Evolutionary conservation across 1,284 basidiomycete species (phyloP).

Genomic region (Ceratobasidium papillatum): DNA sequence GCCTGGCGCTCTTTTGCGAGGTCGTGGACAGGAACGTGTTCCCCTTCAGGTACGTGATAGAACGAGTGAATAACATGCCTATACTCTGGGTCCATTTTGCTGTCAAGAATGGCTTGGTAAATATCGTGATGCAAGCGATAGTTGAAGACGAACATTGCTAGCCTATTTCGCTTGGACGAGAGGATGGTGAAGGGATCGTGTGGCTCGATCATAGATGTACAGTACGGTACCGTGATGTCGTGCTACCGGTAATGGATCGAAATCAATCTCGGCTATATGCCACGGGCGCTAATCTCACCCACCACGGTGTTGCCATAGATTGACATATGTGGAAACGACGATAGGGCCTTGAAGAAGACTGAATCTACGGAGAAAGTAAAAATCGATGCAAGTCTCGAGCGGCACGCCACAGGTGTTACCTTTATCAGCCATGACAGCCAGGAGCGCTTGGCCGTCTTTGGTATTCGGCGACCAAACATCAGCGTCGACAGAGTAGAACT

Average conservation of each 20-base stretch:
- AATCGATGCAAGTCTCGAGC: not conserved
- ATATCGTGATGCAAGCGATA: not conserved
- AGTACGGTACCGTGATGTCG: constrained; percentile 83
- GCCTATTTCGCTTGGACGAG: constrained; percentile 58
- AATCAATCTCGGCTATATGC: not conserved
- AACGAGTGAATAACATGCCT: constrained; percentile 64
- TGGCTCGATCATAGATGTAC: constrained; percentile 76
- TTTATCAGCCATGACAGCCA: too few species aligned
- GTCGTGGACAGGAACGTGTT: constrained; percentile 23
- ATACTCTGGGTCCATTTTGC: constrained; percentile 66
- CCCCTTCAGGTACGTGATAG: constrained; percentile 39
- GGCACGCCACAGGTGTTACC: too few species aligned
- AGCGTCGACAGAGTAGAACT: constrained; percentile 77
- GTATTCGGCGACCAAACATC: constrained; percentile 62
- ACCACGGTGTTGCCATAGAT: constrained; percentile 87
- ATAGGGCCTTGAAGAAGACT: constrained; percentile 80
- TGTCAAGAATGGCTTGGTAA: constrained; percentile 48
- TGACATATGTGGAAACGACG: constrained; percentile 71
- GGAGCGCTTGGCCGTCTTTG: constrained; percentile 65
- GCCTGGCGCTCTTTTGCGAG: constrained; percentile 37
- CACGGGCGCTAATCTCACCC: constrained; percentile 13
- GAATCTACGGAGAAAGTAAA: constrained; percentile 57
- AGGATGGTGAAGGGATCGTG: constrained; percentile 73
- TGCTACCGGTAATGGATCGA: constrained; percentile 57
- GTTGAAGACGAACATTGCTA: constrained; percentile 63